Percentiles rank a stretch among this genome's conserved stretches.
Evolutionary conservation across 1,284 basidiomycete species (phyloP).

Genomic region (Rhodotorula sp.): DNA sequence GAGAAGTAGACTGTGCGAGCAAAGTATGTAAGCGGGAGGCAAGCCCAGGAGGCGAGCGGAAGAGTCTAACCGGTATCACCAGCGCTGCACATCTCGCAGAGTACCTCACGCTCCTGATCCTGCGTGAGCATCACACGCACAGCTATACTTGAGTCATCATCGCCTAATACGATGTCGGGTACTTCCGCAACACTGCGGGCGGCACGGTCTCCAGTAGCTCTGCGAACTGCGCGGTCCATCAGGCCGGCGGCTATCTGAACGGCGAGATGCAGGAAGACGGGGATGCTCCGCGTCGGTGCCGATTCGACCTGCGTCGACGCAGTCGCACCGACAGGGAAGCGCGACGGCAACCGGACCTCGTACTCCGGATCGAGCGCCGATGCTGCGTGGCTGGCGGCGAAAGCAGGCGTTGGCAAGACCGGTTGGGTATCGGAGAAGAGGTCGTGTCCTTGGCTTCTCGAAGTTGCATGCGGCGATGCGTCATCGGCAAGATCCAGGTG

Average conservation of each 20-base stretch:
- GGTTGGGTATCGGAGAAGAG: not conserved
- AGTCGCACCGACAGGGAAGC: not conserved
- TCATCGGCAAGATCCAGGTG: no score
- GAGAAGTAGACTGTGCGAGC: not conserved
- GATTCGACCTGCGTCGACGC: not conserved
- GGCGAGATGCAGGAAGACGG: constrained; percentile 15
- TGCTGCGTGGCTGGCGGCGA: not conserved
- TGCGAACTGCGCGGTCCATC: not conserved
- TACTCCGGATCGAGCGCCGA: not conserved
- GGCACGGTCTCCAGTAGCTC: not conserved
- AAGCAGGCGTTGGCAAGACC: not conserved
- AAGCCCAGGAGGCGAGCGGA: no score
- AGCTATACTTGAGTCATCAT: not conserved
- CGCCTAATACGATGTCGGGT: not conserved
- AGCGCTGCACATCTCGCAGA: no score
- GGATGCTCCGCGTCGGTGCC: constrained; percentile 1
- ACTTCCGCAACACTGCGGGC: no score
- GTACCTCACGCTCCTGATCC: no score
- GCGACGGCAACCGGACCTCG: not conserved
- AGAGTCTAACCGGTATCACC: no score
- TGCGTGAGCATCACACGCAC: no score
- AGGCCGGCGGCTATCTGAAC: not conserved
- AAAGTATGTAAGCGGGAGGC: not conserved
- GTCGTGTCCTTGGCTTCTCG: not conserved
- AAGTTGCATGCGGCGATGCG: no score